These are phyloP conservation scores for Cryptosporidium canis DNA, from an alignment of 169 alveolate species.

Conservation along the genomic window DNA sequence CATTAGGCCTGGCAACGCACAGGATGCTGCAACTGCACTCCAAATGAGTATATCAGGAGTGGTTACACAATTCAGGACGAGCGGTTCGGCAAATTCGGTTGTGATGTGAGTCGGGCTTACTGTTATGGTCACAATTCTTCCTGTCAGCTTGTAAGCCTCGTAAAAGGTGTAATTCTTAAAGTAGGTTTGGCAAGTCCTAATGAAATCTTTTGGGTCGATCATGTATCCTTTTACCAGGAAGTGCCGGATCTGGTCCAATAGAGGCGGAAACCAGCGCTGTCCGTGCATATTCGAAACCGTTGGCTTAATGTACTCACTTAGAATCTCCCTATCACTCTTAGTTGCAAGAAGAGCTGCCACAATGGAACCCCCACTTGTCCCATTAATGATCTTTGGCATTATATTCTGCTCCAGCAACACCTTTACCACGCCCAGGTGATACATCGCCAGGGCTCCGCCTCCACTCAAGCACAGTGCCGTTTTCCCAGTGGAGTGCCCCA, in stretches of 20 bases:
- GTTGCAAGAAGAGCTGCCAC: conserved; percentile 84
- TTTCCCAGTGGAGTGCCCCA: conserved; percentile 75
- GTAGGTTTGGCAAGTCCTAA: conserved; percentile 71
- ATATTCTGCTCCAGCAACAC: conserved; percentile 76
- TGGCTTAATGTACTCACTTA: conserved; percentile 73
- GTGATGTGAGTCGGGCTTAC: conserved; percentile 77
- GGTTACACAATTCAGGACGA: conserved; percentile 80
- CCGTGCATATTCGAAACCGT: conserved; percentile 70
- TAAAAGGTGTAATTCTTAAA: conserved; percentile 77
- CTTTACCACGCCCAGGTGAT: conserved; percentile 79
- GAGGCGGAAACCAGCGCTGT: conserved; percentile 74
- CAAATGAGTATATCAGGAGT: conserved; percentile 82
- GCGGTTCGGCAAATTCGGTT: conserved; percentile 75
- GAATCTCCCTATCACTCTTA: conserved; percentile 78
- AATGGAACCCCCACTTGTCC: conserved; percentile 83
- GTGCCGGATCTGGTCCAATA: conserved; percentile 60
- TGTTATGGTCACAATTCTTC: conserved; percentile 81
- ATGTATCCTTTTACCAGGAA: conserved; percentile 70
- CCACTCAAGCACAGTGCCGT: conserved; percentile 81
- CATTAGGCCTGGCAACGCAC: conserved; percentile 80
- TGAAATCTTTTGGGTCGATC: conserved; percentile 66
- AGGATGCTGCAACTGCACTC: conserved; percentile 82
- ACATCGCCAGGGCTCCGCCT: conserved; percentile 78
- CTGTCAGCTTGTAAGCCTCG: conserved; percentile 83
- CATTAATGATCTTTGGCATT: conserved; percentile 80